Base-by-base conservation (phyloP, 768 basidiomycete species). In the Leccinum broughii region DNA sequence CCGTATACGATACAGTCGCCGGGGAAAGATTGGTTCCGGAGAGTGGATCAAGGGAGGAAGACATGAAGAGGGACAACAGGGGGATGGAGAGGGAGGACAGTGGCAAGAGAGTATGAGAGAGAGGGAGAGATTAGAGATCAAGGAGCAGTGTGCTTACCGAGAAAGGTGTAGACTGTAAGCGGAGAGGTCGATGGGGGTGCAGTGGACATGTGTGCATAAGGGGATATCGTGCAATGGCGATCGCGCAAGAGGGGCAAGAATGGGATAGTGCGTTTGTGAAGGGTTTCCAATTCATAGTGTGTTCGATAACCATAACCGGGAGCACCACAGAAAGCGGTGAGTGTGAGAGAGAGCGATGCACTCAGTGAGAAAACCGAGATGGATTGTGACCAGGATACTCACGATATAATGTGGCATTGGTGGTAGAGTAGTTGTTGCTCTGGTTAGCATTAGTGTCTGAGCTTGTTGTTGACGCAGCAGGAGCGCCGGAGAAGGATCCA, bases 1-100 rank as follows among this genome's bases (percentile, higher is more conserved):
- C 81, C 5, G 81, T 81, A 65, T 68, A 77, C 0, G 72, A 73
- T n/a, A 56, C 30, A 17, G 66, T 53, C 44, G 57, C 9, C 2
- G 70, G 54, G 0, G 51, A 4, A 30, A 64, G 26, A 2, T 48
- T 3, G 1, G 61, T 46, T 2, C 61, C 64, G 28, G 60, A 34
- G 2, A 59, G 30, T 1, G 66, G 14, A 51, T 60, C 17, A 3
- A 10, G 0, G 9, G 60, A 2, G 14, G 66, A 50, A n/a, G 72
- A 64, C 71, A 72, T 74, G 51, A 9, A 13, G 37, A 37, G 10
- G 54, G 24, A 51, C 1, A 41, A 22, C 22, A 22, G 32, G 32
- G 32, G 51, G 15, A 72, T 74, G 51, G 10, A 13, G 32, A 20
- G 35, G 22, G 26, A 46, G 2, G 58, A 61, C 34, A 70, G 44